Conservation (phyloP, 2,329 filamentous ascomycete species). For the Orbilia ellipsospora region DNA sequence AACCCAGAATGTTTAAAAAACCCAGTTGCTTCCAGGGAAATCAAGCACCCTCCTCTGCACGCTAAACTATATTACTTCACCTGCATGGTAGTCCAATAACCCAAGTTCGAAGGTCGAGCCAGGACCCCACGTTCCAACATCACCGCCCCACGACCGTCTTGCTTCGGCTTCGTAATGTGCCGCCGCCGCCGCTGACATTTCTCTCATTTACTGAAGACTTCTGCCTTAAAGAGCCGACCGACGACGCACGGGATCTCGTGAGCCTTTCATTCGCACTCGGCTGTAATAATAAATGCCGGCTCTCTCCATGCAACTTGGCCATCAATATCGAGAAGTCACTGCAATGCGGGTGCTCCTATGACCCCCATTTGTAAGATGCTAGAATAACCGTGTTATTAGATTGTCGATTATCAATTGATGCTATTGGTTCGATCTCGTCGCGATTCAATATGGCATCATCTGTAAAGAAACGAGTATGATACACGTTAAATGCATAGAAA, state of each 20-base stretch:
- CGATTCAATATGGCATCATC: slow-evolving; percentile 3
- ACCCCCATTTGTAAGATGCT: not conserved
- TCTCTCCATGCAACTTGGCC: slow-evolving; percentile 15
- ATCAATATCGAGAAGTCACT: slow-evolving; percentile 17
- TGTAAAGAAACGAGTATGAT: not conserved
- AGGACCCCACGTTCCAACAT: slow-evolving; percentile 34
- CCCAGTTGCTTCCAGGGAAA: not conserved
- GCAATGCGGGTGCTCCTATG: slow-evolving; percentile 26
- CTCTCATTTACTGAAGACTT: no score
- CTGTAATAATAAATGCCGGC: slow-evolving; percentile 4
- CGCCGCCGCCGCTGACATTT: no score
- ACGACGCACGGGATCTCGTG: no score
- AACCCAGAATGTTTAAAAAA: slow-evolving; percentile 33
- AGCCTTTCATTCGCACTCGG: not conserved
- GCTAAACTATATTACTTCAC: no score
- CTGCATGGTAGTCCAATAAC: not conserved
- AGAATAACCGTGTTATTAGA: slow-evolving; percentile 6
- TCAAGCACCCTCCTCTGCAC: no score
- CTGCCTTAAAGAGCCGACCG: no score
- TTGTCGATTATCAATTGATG: slow-evolving; percentile 1
- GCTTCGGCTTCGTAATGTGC: no score
- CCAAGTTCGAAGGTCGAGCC: no score
- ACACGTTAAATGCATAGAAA: not conserved
- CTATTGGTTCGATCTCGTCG: slow-evolving; percentile 9
- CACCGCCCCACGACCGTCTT: not conserved